Evolutionary conservation across 345 rosid genomes (phyloP), one percentile per base, ranked within the genome.

Genomic region (Rhizophora apiculata): DNA sequence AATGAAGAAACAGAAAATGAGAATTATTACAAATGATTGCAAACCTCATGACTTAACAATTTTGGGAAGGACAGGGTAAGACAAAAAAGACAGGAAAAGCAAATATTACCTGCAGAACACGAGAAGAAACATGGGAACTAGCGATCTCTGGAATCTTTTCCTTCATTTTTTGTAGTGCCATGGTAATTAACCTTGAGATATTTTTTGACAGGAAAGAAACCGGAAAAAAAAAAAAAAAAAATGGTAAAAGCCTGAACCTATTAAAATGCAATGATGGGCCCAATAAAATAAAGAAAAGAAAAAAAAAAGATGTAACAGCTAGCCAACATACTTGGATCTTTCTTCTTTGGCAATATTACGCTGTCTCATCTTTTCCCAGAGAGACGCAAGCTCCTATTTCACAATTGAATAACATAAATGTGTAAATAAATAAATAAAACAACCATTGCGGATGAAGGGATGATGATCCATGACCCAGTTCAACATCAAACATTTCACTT

Each of bases 351-450:
- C 89, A 80, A 92, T 85, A 64, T 92, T 82, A 21, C 88, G 97
- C 48, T 82, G 92, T 69, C 98, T 89, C 92, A 96, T 90, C 86
- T 90, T 90, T 76, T 92, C 99, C 96, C 97, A 96, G 2, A 92
- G 82, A 70, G 79, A 62, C 9, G 86, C 92, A 80, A 92, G 98
- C 86, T 96, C 99, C 99, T 96, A 73, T 57, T 34, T 39, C 43
- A 30, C 56, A 32, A 55, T 37, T 65, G 30, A 57, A 60, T 6
- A 39, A 10, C 59, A 67, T 6, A 6, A 27, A 3, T 9, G 37
- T 19, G 54, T 58, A 29, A 8, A 24, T 24, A 54, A n/a, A 58
- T 1, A 30, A n/a, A n/a, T n/a, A n/a, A n/a, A n/a, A 69, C 7
- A 39, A 20, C 32, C 54, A 34, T 20, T 31, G 48, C 24, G 22